Conservation (phyloP, 306 rosid species). For the Potentilla sterilis region DNA sequence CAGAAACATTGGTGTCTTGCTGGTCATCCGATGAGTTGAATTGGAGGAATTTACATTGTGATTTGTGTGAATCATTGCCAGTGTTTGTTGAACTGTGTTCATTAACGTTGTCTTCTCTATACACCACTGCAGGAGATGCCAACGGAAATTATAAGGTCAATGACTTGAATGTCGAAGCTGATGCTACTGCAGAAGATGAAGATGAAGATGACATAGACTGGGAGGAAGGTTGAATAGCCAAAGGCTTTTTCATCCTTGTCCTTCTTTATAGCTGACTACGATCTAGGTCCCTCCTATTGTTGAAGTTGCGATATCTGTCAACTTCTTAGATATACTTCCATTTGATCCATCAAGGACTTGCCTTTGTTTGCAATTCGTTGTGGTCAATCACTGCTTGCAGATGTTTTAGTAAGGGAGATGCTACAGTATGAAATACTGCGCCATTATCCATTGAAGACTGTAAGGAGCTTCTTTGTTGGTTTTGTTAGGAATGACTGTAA, state of each 20-base stretch:
- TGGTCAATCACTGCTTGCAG: background rate
- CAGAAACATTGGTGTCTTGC: background rate
- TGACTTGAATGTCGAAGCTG: conserved; percentile 81
- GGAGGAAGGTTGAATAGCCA: conserved; percentile 76
- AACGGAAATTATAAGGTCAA: conserved; percentile 59
- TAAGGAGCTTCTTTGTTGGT: background rate
- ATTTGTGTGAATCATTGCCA: background rate
- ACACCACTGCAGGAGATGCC: conserved; percentile 45
- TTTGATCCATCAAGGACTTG: background rate
- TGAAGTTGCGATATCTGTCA: background rate
- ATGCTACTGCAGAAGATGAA: conserved; percentile 56
- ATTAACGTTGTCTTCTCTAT: background rate
- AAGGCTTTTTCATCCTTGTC: background rate
- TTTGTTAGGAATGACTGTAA: conserved; percentile 6
- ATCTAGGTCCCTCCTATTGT: background rate
- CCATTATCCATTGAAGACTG: background rate
- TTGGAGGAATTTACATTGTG: background rate
- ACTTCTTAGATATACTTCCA: background rate
- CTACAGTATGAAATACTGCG: background rate
- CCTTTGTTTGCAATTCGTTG: conserved; percentile 14
- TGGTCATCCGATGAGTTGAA: background rate
- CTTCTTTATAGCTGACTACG: conserved; percentile 4
- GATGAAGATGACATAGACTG: conserved; percentile 75
- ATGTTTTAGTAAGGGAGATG: background rate
- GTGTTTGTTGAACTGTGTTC: background rate